Percentiles rank a stretch among this genome's conserved stretches.
phyloP scores from a whole-genome alignment of 108 stramenopile genomes.

The Nitzschia sp. region DNA sequence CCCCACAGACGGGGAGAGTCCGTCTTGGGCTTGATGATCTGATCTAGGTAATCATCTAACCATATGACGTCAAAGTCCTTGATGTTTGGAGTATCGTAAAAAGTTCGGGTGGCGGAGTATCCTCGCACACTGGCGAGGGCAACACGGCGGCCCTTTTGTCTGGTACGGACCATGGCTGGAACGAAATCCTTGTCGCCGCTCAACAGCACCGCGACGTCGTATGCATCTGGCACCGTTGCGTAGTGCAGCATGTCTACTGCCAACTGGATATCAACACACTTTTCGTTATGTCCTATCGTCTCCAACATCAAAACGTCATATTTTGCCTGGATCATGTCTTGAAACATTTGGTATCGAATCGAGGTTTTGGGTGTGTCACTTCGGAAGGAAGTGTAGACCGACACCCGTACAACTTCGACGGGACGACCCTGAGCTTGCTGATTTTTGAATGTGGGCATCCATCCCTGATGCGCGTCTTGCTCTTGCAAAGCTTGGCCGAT shows the following conservation, averaged over 20 bases:
- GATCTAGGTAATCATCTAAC: constrained; percentile 72
- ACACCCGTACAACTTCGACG: constrained; percentile 76
- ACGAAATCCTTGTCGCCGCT: constrained; percentile 89
- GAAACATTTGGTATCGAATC: constrained; percentile 75
- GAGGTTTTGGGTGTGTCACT: constrained; percentile 61
- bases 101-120: constrained; percentile 56
- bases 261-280: constrained; percentile 89
- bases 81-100: constrained; percentile 69
- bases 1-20: background rate
- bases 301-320: constrained; percentile 88
- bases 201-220: constrained; percentile 83
- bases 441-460: constrained; percentile 16
- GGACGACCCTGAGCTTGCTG: constrained; percentile 44
- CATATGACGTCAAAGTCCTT: constrained; percentile 78
- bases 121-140: constrained; percentile 64
- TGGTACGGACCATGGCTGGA: constrained; percentile 80
- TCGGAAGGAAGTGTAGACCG: constrained; percentile 81
- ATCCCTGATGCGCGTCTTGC: constrained; percentile 43
- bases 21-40: constrained; percentile 54
- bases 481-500: constrained; percentile 58
- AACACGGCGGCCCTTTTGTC: constrained; percentile 83
- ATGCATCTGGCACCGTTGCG: constrained; percentile 84
- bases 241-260: constrained; percentile 89
- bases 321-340: constrained; percentile 72
- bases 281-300: constrained; percentile 75